Evolutionary conservation across 2,329 filamentous ascomycete genomes (phyloP).

Genomic region (Pseudodiploospora longispora): DNA sequence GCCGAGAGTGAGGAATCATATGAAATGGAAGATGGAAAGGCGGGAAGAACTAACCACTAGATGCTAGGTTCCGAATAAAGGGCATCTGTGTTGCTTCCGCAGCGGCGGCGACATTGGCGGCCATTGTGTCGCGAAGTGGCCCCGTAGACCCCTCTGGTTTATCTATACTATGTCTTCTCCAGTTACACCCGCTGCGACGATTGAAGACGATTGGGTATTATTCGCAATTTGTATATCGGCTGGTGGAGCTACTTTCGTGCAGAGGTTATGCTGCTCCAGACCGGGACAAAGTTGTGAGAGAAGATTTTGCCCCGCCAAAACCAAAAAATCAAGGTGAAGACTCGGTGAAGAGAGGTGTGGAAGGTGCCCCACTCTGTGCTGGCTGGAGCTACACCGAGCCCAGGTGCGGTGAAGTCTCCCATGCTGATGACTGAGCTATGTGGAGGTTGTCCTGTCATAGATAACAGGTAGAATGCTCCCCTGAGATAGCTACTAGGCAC

Average conservation of each 20-base stretch:
- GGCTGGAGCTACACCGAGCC: no score
- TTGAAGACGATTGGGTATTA: not conserved
- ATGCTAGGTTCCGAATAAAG: conserved; percentile 77
- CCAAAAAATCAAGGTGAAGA: conserved; percentile 14
- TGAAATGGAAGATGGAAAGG: not conserved
- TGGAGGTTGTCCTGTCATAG: no score
- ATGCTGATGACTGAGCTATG: no score
- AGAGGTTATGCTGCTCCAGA: not conserved
- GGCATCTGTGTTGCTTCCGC: conserved; percentile 46
- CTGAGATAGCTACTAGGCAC: no score
- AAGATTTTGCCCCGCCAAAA: not conserved
- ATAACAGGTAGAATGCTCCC: no score
- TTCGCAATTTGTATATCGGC: no score
- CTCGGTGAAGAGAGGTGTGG: conserved; percentile 9
- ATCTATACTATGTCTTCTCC: no score
- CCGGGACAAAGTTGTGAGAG: conserved; percentile 13
- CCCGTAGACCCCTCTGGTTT: no score
- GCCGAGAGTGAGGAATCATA: conserved; percentile 2
- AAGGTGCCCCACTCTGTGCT: not conserved
- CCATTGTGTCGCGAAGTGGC: not conserved
- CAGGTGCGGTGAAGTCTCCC: no score
- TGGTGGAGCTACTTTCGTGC: no score
- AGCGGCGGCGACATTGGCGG: conserved; percentile 29
- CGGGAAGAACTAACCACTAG: conserved; percentile 60
- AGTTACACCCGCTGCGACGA: not conserved